Conservation (phyloP, 1,284 basidiomycete genomes). For the Pisolithus thermaeus region DNA sequence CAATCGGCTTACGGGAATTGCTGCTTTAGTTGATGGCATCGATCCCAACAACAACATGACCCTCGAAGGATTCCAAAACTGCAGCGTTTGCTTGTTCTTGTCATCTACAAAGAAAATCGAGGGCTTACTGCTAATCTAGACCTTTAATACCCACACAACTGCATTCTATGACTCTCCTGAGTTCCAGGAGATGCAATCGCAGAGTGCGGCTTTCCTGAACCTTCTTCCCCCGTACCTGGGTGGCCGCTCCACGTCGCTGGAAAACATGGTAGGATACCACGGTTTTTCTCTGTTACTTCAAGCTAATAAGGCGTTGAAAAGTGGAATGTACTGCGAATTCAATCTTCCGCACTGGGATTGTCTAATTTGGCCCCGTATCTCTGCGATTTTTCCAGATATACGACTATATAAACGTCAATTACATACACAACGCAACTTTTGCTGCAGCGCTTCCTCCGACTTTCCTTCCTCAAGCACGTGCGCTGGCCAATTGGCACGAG, state of each 20-base stretch:
- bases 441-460: constrained; percentile 45
- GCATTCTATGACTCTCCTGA: constrained; percentile 46
- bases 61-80: constrained; percentile 60
- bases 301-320: constrained; percentile 21
- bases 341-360: background rate
- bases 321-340: constrained; percentile 52
- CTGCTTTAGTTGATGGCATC: constrained; percentile 53
- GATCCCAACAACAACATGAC: constrained; percentile 55
- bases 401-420: constrained; percentile 71
- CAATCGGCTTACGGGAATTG: constrained; percentile 16
- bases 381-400: constrained; percentile 43
- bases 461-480: constrained; percentile 53
- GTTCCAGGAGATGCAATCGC: constrained; percentile 48
- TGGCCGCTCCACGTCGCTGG: constrained; percentile 48
- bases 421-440: constrained; percentile 64
- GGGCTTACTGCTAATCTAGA: constrained; percentile 28
- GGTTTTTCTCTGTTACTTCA: background rate
- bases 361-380: background rate
- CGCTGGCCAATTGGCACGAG: constrained; percentile 74
- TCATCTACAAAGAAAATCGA: background rate
- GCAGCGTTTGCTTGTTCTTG: constrained; percentile 37
- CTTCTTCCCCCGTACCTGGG: constrained; percentile 52
- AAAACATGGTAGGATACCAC: constrained; percentile 54
- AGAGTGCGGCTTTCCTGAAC: constrained; percentile 51
- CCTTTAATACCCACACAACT: constrained; percentile 46